A percentile compares a stretch with the other conserved stretches of the same genome.
phyloP scores from a whole-genome alignment of 257 asterid species.

The Petrea volubilis region DNA sequence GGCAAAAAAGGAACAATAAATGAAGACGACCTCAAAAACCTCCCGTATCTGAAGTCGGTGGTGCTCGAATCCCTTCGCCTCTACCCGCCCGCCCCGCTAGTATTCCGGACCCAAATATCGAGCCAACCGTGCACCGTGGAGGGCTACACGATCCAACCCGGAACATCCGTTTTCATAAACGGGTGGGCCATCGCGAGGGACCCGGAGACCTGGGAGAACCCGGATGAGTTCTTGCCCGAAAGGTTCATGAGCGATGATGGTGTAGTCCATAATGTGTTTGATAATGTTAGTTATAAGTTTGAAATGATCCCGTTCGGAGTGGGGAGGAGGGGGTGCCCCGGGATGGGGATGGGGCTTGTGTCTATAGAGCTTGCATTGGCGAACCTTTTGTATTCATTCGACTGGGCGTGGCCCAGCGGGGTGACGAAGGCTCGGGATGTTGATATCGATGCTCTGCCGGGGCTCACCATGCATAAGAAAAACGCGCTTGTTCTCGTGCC shows the following conservation, averaged over 20 bases:
- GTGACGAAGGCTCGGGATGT: not conserved
- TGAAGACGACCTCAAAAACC: constrained; percentile 33
- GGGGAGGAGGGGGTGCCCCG: constrained; percentile 39
- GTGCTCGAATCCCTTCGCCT: constrained; percentile 38
- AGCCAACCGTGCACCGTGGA: constrained; percentile 2
- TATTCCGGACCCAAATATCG: constrained; percentile 26
- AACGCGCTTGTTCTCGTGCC: constrained; percentile 24
- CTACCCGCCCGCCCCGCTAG: constrained; percentile 47
- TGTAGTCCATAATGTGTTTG: not conserved
- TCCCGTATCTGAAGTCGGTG: constrained; percentile 43
- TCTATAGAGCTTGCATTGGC: constrained; percentile 30
- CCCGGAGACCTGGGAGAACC: constrained; percentile 31
- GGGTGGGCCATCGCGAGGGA: constrained; percentile 46
- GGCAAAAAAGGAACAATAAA: constrained; percentile 13
- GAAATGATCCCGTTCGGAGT: constrained; percentile 39
- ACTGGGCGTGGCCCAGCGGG: constrained; percentile 18
- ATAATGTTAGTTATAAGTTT: not conserved
- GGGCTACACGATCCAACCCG: constrained; percentile 23
- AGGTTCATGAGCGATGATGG: constrained; percentile 18
- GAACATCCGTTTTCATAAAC: constrained; percentile 32
- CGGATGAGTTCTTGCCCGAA: constrained; percentile 35
- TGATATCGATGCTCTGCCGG: constrained; percentile 32
- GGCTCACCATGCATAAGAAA: constrained; percentile 45
- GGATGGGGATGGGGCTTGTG: constrained; percentile 35
- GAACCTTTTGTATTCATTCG: constrained; percentile 30